Percentiles rank a stretch among this genome's conserved stretches.
Evolutionary conservation across 208 protist genomes (phyloP).

Genomic region (Trypanosoma congolense): DNA sequence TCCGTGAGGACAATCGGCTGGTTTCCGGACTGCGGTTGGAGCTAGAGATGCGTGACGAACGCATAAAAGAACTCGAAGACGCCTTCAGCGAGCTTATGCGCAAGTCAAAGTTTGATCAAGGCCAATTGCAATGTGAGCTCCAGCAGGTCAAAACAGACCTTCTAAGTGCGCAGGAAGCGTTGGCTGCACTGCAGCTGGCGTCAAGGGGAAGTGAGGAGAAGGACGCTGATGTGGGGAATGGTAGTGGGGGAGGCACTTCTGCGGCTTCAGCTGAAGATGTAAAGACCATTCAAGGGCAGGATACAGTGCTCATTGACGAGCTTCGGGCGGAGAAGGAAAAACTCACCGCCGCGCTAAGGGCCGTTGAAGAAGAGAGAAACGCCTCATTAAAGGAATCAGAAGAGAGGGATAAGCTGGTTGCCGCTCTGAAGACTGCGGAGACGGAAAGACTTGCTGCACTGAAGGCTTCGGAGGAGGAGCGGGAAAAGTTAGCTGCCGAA

Average conservation of each 20-base stretch:
- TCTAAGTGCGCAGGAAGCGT: background rate
- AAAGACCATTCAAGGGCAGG: too few species aligned
- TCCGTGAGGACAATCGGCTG: slow-evolving; percentile 17
- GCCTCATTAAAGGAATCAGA: too few species aligned
- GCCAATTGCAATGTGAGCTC: slow-evolving; percentile 20
- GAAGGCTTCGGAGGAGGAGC: slow-evolving; percentile 1
- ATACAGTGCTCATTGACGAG: too few species aligned
- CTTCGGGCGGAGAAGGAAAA: slow-evolving; percentile 16
- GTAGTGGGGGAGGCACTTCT: too few species aligned
- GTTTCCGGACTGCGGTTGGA: slow-evolving; percentile 25
- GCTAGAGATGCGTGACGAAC: slow-evolving; percentile 36
- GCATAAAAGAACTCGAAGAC: slow-evolving; percentile 44
- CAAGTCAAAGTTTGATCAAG: slow-evolving; percentile 30
- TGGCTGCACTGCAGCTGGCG: background rate
- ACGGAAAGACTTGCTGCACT: too few species aligned
- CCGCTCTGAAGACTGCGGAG: slow-evolving; percentile 15
- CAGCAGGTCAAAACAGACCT: slow-evolving; percentile 2
- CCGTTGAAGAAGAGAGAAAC: background rate
- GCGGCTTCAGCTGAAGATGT: too few species aligned
- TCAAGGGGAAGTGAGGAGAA: slow-evolving; percentile 14
- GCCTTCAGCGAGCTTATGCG: slow-evolving; percentile 31
- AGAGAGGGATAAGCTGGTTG: slow-evolving; percentile 8
- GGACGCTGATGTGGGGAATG: too few species aligned
- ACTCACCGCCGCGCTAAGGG: background rate
- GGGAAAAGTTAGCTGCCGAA: slow-evolving; percentile 3